phyloP scores from a whole-genome alignment of 192 early-diverging fungal species.

The Coemansia sp. region DNA sequence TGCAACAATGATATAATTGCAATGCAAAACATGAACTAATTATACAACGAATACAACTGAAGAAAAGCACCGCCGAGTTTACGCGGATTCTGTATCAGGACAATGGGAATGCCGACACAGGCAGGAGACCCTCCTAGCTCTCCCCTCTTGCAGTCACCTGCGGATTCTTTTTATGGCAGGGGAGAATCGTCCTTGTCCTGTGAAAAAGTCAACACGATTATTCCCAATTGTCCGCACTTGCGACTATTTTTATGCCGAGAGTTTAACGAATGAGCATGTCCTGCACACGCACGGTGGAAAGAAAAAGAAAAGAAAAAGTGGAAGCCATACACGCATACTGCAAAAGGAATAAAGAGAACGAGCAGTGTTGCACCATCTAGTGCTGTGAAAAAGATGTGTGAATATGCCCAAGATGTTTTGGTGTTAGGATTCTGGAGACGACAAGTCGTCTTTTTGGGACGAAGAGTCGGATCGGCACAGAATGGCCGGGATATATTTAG shows the following conservation, averaged over 20 bases:
- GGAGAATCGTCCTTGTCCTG: background rate
- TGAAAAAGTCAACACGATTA: background rate
- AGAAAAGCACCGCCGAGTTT: background rate
- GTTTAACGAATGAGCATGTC: background rate
- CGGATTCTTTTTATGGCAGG: constrained; percentile 5
- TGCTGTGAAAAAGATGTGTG: background rate
- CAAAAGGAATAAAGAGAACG: background rate
- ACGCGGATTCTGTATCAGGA: background rate
- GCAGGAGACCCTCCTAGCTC: background rate
- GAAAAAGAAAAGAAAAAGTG: background rate
- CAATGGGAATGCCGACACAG: background rate
- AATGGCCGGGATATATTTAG: constrained; percentile 8
- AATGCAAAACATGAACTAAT: constrained; percentile 4
- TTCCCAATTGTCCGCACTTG: constrained; percentile 1
- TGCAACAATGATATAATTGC: background rate
- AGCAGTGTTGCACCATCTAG: background rate
- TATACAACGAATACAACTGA: background rate
- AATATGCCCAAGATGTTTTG: background rate
- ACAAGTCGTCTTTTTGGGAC: constrained; percentile 1
- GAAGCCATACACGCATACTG: background rate
- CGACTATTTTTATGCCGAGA: background rate
- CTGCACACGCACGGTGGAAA: background rate
- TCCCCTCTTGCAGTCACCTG: background rate
- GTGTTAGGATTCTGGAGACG: constrained; percentile 4
- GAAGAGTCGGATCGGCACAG: constrained; percentile 11